Base-by-base conservation (phyloP, 169 alveolate species). In the Plasmodium coatneyi region DNA sequence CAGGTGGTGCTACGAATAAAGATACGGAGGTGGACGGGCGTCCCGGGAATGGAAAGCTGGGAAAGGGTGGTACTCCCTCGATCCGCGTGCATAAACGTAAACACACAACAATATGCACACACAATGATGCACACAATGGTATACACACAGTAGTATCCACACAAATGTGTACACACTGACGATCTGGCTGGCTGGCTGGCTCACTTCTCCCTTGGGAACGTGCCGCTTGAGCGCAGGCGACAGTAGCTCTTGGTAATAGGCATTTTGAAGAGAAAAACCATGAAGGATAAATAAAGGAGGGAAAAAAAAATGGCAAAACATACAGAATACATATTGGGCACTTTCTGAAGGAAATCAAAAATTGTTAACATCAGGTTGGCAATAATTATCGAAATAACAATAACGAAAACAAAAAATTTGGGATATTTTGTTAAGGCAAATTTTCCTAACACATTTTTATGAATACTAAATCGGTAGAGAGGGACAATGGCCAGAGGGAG, bases 401-500 rank as follows among this genome's bases (percentile, higher is more conserved):
- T 56, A 43, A 89, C 70, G 34, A 89, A 89, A 66, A 89, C 83
- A 56, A 70, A 36, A 41, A 12, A 10, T 89, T 80, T 89, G 49
- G 82, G 39, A n/a, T 12, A 66, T 28, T 32, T 49, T 89, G 81
- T 89, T 54, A 89, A 34, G 16, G 78, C 83, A 89, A 39, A 89
- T 22, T 89, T 60, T 41, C 94, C 94, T 46, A 89, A 79, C 10
- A 89, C 94, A 79, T 89, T 89, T 89, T 89, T 80, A 80, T 89
- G 94, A 60, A 79, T 80, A 89, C 83, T 60, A 66, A 89, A 89
- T 78, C 90, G 60, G 60, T 89, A 89, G 10, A 89, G 72, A 3
- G 94, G 94, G 43, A 89, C 82, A 78, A 80, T 89, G 16, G 94
- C 94, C 78, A 89, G 25, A 22, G 94, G 94, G 4, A 89, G 72